These are phyloP conservation scores for Vigna radiata DNA, from an alignment of 306 rosid species.

Conservation along the genomic window DNA sequence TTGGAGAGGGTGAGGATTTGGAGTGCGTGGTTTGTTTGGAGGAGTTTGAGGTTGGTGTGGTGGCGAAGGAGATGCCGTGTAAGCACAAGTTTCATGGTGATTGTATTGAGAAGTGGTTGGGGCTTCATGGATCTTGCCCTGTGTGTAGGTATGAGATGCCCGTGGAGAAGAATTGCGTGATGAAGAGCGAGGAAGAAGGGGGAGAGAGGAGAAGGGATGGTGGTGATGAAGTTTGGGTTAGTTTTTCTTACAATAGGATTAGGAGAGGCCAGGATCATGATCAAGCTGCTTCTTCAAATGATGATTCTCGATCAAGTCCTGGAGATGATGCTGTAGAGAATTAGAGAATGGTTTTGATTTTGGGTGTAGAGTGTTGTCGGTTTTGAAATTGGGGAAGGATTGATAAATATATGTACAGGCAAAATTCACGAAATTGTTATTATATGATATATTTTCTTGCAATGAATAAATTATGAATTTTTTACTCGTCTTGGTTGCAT, in stretches of 20 bases:
- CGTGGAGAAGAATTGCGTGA: slow-evolving; percentile 58
- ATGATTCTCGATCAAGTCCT: slow-evolving; percentile 41
- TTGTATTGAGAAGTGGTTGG: slow-evolving; percentile 84
- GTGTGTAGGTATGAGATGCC: slow-evolving; percentile 84
- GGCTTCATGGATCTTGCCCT: slow-evolving; percentile 82
- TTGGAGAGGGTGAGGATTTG: slow-evolving; percentile 46
- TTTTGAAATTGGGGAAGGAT: neutral
- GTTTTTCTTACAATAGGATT: slow-evolving; percentile 57
- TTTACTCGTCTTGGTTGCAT: neutral
- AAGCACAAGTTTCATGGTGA: slow-evolving; percentile 67
- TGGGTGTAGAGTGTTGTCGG: neutral
- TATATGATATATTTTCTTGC: slow-evolving; percentile 11
- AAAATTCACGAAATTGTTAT: slow-evolving; percentile 32
- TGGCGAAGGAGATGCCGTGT: slow-evolving; percentile 77
- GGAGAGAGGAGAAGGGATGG: slow-evolving; percentile 45
- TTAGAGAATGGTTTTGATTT: slow-evolving; percentile 15
- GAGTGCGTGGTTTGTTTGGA: slow-evolving; percentile 89
- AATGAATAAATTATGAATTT: slow-evolving; percentile 26
- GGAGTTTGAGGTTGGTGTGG: slow-evolving; percentile 58
- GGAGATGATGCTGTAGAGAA: slow-evolving; percentile 38
- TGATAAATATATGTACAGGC: slow-evolving; percentile 46
- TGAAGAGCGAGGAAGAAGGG: slow-evolving; percentile 50
- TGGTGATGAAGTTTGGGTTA: slow-evolving; percentile 66
- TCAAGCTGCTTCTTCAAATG: slow-evolving; percentile 46
- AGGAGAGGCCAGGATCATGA: slow-evolving; percentile 44